A percentile compares a stretch with the other conserved stretches of the same genome.
Evolutionary conservation across 2,329 filamentous ascomycete genomes (phyloP).

Genomic region (Sporothrix pseudoabietina): DNA sequence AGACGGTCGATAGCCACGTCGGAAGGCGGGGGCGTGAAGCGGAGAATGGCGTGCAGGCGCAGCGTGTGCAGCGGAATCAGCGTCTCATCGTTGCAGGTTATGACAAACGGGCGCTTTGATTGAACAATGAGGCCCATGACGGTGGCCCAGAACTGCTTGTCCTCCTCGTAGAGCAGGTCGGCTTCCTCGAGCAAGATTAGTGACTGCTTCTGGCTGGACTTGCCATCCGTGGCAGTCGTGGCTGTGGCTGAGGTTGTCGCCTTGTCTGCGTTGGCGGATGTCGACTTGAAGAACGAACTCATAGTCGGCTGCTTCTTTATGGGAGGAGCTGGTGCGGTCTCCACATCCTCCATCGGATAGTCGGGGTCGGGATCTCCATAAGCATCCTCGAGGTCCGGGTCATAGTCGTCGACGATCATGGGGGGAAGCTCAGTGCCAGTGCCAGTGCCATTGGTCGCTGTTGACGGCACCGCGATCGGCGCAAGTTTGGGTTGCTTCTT

Average conservation of each 20-base stretch:
- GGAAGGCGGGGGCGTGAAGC: constrained; percentile 66
- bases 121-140: constrained; percentile 75
- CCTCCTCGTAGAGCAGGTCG: constrained; percentile 91
- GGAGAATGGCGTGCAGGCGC: constrained; percentile 82
- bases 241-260: constrained; percentile 34
- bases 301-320: constrained; percentile 74
- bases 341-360: neutral
- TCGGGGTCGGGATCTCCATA: constrained; percentile 27
- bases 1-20: constrained; percentile 78
- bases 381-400: constrained; percentile 25
- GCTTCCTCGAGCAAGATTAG: constrained; percentile 92
- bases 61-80: constrained; percentile 73
- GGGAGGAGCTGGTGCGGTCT: neutral
- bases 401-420: constrained; percentile 44
- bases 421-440: constrained; percentile 22
- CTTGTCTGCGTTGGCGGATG: constrained; percentile 40
- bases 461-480: neutral
- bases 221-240: constrained; percentile 38
- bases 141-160: constrained; percentile 91
- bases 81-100: constrained; percentile 93
- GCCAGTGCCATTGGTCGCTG: neutral
- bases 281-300: constrained; percentile 73
- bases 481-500: constrained; percentile 12
- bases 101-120: constrained; percentile 88
- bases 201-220: constrained; percentile 77